Evolutionary conservation across 176 grass and related monocot genomes (phyloP).

Genomic region (Saccharum officinarum): DNA sequence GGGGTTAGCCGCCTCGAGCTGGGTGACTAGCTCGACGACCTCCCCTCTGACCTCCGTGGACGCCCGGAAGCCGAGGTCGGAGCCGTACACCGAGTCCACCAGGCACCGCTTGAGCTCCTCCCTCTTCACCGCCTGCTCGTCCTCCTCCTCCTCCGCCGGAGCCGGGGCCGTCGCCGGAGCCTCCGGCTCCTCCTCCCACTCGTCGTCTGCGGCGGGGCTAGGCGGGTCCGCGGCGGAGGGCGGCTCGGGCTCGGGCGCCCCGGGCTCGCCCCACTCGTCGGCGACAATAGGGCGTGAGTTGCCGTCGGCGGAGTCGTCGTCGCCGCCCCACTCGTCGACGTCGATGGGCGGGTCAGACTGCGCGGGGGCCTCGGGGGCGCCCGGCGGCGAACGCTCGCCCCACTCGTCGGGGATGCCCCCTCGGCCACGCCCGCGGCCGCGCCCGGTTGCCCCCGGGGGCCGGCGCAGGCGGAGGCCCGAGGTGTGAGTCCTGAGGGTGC

Average conservation of each 20-base stretch:
- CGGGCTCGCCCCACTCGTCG: constrained; percentile 83
- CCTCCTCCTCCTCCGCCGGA: background rate
- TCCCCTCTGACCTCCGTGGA: constrained; percentile 82
- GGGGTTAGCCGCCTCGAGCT: constrained; percentile 79
- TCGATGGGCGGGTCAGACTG: constrained; percentile 41
- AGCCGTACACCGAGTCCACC: constrained; percentile 77
- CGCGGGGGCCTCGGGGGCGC: constrained; percentile 28
- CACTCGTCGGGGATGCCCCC: constrained; percentile 57
- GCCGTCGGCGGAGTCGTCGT: background rate
- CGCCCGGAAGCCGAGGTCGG: constrained; percentile 71
- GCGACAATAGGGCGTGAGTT: constrained; percentile 34
- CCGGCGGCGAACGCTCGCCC: constrained; percentile 51
- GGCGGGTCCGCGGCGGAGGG: constrained; percentile 60
- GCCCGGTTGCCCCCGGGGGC: background rate
- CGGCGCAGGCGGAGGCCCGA: background rate
- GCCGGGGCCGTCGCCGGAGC: background rate
- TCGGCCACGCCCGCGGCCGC: background rate
- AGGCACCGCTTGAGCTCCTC: constrained; percentile 80
- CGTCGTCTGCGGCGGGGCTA: constrained; percentile 48
- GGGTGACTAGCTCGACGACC: constrained; percentile 82
- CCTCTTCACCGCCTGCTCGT: constrained; percentile 39
- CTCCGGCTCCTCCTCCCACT: constrained; percentile 46
- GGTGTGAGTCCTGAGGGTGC: constrained; percentile 3
- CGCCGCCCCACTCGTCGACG: constrained; percentile 81
- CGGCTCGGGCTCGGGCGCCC: constrained; percentile 45